Base-by-base conservation (phyloP, 106 monocot genomes). In the Iris macrosiphon region DNA sequence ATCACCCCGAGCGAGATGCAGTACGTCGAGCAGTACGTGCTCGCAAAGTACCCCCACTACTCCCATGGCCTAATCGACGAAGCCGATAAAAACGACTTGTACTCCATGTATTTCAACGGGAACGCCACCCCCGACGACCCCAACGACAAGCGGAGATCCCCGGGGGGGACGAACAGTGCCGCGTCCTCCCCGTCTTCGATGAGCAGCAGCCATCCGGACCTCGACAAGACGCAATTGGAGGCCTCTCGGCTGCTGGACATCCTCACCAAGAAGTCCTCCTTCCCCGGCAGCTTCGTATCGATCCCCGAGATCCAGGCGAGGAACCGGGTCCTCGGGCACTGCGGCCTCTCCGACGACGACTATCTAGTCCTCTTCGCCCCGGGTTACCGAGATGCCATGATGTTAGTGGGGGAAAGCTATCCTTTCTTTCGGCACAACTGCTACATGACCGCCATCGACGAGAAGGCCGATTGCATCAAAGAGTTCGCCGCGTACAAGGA, bases 321-420 rank as follows among this genome's bases (percentile, higher is more conserved):
- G 15, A 70, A 74, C 49, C 64, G 83, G 2, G 74, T 74, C 6
- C 49, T 83, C 1, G 30, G 52, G 10, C 78, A 74, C 32, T 83
- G 74, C 47, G 83, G 83, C 12, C 71, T 83, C 2, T 55, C 59
- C 26, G 83, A 78, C 11, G 65, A 70, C 0, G 83, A 83, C 16
- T 83, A 83, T 57, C 62, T 78, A 14, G 70, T 78, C 14, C 66
- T 78, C 39, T 78, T 83, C 62, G 34, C 66, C 2, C 70, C 74
- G 18, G 53, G 32, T 3, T 35, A 74, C 14, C 62, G 68, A 8
- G 78, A 78, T 19, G 83, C 78, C 7, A 78, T 83, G 78, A 74
- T 78, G 74, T 71, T 83, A 12, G 78, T 83, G 4, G 83, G 78
- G 0, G 83, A 83, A 59, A 83, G 83, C 70, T 83, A 78, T 59